Percentiles rank a stretch among this genome's conserved stretches.
These are phyloP conservation scores for Talaromyces sp. DNA, from an alignment of 2,329 filamentous ascomycete species.

Conservation along the genomic window DNA sequence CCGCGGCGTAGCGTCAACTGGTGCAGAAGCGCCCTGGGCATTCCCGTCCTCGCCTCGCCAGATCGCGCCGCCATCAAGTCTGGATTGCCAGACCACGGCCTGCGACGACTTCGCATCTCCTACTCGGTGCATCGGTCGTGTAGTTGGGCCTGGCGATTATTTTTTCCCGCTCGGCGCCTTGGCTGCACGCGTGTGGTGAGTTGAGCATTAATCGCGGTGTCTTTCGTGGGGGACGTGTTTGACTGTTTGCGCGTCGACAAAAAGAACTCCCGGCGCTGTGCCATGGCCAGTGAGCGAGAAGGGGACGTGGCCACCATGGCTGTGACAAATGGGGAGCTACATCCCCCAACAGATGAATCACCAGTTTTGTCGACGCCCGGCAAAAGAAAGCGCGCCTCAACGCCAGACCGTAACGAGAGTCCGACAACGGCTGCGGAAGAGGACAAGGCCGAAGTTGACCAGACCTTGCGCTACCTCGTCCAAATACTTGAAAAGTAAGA, in stretches of 20 bases:
- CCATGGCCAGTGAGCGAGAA: conserved; percentile 35
- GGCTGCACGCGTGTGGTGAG: conserved; percentile 3
- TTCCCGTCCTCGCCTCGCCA: conserved; percentile 8
- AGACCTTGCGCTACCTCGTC: conserved; percentile 19
- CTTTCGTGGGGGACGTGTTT: conserved; percentile 10
- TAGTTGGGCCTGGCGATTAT: not conserved
- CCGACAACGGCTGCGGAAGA: conserved; percentile 19
- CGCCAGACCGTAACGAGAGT: conserved; percentile 24
- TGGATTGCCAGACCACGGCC: not conserved
- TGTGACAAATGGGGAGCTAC: conserved; percentile 29
- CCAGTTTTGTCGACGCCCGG: conserved; percentile 28
- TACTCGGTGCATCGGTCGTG: not conserved
- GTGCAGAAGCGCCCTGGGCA: conserved; percentile 13
- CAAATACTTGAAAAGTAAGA: conserved; percentile 10
- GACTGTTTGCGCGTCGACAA: conserved; percentile 10
- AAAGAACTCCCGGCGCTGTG: conserved; percentile 3
- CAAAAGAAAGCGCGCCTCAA: conserved; percentile 37
- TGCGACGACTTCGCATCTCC: not conserved
- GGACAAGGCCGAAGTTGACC: conserved; percentile 28
- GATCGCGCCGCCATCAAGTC: conserved; percentile 1
- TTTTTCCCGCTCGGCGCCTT: not conserved
- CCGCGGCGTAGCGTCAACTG: conserved; percentile 11
- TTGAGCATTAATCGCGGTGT: conserved; percentile 4
- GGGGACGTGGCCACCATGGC: conserved; percentile 24
- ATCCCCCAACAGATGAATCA: conserved; percentile 23